Evolutionary conservation across 2,329 filamentous ascomycete species (phyloP), one percentile per base, ranked within the genome.

Genomic region (Sporothrix humicola): DNA sequence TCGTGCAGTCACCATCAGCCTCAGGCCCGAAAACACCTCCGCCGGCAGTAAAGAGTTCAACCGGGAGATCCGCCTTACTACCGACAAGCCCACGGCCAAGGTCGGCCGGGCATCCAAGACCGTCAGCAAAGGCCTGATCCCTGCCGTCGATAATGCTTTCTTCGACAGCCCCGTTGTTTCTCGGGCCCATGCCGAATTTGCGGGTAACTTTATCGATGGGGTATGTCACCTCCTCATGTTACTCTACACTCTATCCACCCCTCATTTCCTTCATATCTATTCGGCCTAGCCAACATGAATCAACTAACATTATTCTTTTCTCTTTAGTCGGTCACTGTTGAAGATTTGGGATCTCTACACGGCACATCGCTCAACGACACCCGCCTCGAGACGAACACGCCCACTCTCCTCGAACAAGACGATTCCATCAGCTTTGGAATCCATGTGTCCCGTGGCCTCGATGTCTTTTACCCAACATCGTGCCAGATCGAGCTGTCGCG

Each of bases 91-190:
- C 0, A 74, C 65, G 3, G 20, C 84, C 17, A 75, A 75, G 17
- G 80, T 87, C 73, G 85, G 85, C 5, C 81, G 85, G 75, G 81
- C 85, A 0, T 87, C 85, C 15, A 86, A 85, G 77, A 83, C 82
- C 26, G 65, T 80, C 0, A 79, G 78, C 56, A 87, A 87, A 68
- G 83, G 84, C 10, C 82, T 84, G 54, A 69, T 82, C 2, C 78
- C 82, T 3, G 77, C 77, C 3, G 2, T 54, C 0, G 77, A 77
- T 52, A 94, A 93, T 80, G 88, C 85, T 17, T 93, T 86, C 85
- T 91, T 93, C 74, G 88, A 93, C 76, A 91, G 88, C 73, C 88
- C 91, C 0, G 91, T 93, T 50, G 91, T 94, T 84, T 93, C 91
- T 31, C 85, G 92, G 61, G 80, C 88, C 12, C 92, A 94, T 81